Evolutionary conservation across 257 asterid genomes (phyloP), one percentile per base, ranked within the genome.

Genomic region (Gynochthodes officinalis): DNA sequence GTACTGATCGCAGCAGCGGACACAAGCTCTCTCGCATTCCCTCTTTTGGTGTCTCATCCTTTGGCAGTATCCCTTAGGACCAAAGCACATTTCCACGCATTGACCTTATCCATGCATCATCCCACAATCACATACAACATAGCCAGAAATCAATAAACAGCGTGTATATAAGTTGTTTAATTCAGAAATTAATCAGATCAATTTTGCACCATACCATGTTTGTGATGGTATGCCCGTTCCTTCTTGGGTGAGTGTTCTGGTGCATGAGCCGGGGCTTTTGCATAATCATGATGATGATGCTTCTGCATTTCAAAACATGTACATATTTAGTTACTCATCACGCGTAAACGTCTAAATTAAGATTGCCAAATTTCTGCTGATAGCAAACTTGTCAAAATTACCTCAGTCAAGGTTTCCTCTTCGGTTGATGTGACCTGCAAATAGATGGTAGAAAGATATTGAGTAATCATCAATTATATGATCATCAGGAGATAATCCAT

Each of bases 1-100:
- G 42, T 64, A n/a, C 16, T 54, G 10, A 28, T 40, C 53, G 71
- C 77, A 73, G 35, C 77, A 73, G 6, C 65, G 77, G 37, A 64
- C 77, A 16, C 77, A 73, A 7, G 25, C 12, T 25, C 54, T 73
- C 37, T 13, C 12, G 72, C 77, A 73, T 21, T 7, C 16, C 71
- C 71, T 64, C 18, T 52, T 66, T 11, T 23, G 8, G n/a, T 19
- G 25, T 2, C 49, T 57, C 30, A 13, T 6, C 16, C 5, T 8
- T 10, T 46, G 18, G 58, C 77, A 73, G 64, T 73, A 52, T 0
- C 10, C 50, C 30, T 4, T 59, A 11, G 42, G 64, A 30, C 64
- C 66, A 39, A 19, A 9, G 44, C 77, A 73, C 72, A n/a, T 7
- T 37, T 49, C 7, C 8, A 50, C 30, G 28, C 77, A 73, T 1